These are phyloP conservation scores for Elymus sibiricus DNA, from an alignment of 176 grass and related monocot genomes.

Conservation along the genomic window DNA sequence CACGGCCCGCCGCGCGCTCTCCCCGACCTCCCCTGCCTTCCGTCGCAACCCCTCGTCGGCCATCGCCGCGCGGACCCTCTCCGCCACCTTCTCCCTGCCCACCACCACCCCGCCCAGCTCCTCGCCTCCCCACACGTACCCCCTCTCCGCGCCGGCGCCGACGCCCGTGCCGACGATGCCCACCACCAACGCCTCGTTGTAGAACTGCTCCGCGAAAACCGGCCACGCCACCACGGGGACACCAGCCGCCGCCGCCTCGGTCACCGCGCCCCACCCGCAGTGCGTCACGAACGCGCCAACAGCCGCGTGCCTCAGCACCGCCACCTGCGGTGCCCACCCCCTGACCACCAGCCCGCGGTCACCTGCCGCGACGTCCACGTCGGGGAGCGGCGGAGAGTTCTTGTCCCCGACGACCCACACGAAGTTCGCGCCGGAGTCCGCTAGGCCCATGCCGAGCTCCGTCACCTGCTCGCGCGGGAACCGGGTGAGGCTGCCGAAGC, in stretches of 20 bases:
- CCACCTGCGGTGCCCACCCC: constrained; percentile 67
- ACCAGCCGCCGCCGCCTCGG: constrained; percentile 43
- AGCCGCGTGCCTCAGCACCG: constrained; percentile 45
- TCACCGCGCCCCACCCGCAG: constrained; percentile 61
- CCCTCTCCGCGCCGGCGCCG: constrained; percentile 35
- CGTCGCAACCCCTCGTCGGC: constrained; percentile 18
- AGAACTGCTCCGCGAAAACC: constrained; percentile 64
- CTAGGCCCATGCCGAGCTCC: constrained; percentile 56
- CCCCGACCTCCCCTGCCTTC: constrained; percentile 25
- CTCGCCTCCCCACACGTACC: constrained; percentile 64
- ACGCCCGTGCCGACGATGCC: constrained; percentile 35
- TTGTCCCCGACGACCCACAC: constrained; percentile 61
- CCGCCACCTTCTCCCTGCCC: constrained; percentile 38
- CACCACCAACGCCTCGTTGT: constrained; percentile 66
- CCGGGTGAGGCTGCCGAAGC: constrained; percentile 52
- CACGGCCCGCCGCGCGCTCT: constrained; percentile 22
- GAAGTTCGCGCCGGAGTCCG: constrained; percentile 37
- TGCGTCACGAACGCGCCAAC: constrained; percentile 63
- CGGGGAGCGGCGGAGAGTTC: background rate
- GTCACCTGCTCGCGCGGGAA: constrained; percentile 47
- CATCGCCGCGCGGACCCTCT: constrained; percentile 33
- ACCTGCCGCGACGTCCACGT: background rate
- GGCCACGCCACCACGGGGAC: constrained; percentile 56
- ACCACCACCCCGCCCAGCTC: constrained; percentile 39
- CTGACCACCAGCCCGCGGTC: constrained; percentile 41